Evolutionary conservation across 352 stramenopile genomes (phyloP), one percentile per base, ranked within the genome.

Genomic region (Detonula confervacea): DNA sequence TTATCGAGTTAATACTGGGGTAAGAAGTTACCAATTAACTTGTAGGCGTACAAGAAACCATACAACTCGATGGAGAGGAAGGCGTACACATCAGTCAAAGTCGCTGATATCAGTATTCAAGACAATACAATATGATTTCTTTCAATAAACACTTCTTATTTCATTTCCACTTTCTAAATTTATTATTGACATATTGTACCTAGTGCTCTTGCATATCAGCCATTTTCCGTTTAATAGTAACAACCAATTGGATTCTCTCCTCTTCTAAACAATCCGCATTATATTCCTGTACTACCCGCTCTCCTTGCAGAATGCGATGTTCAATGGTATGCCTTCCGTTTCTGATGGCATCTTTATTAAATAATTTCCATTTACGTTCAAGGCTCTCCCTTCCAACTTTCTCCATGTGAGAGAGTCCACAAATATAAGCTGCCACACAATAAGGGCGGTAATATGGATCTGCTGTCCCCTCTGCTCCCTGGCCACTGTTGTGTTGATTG

Each of bases 401-500:
- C 2, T 35, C 25, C 20, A 56, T 44, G 16, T 56, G 37, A 5
- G 59, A 42, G 8, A 65, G 20, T 33, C 56, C 56, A 52, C 56
- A 65, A 35, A 65, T 65, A 42, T 67, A 65, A 51, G 56, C 56
- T 11, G 56, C 56, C 25, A 65, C 37, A 46, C 56, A 65, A 52
- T 65, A 65, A n/a, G 56, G 56, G 7, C 56, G 4, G 27, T 65
- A 56, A 35, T 35, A 33, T 14, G 18, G 20, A 33, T 56, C 47
- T 16, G 47, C 6, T 35, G 66, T 67, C 6, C 66, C 66, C n/a
- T 44, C 6, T 6, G 66, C 37, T 22, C 64, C 64, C 33, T 49
- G 24, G n/a, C 66, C 66, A 25, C 20, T 59, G 66, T 75, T 75
- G 52, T 75, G 66, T 51, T 66, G 11, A 24, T 25, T 14, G n/a